A percentile compares a stretch with the other conserved stretches of the same genome.
Evolutionary conservation across 2,329 filamentous ascomycete genomes (phyloP).

Genomic region (Colletotrichum costaricense): DNA sequence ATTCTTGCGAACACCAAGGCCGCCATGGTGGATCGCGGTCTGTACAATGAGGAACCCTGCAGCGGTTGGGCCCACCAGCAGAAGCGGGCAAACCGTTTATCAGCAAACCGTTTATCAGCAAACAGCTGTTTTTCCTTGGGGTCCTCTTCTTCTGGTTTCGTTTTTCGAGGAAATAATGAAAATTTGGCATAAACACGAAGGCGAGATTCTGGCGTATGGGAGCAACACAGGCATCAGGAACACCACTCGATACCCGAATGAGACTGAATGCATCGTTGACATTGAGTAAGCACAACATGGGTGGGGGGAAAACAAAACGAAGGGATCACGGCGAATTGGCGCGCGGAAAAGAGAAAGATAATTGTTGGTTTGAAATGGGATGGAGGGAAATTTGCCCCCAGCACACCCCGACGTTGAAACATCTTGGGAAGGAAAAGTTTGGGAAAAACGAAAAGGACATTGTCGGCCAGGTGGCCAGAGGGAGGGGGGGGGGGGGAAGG

Average conservation of each 20-base stretch:
- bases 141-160: neutral
- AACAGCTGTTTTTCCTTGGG: neutral
- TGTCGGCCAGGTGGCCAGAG: neutral
- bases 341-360: slow-evolving; percentile 20
- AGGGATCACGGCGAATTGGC: slow-evolving; percentile 27
- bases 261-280: slow-evolving; percentile 5
- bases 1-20: slow-evolving; percentile 20
- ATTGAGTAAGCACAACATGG: neutral
- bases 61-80: neutral
- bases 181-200: slow-evolving; percentile 14
- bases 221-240: neutral
- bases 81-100: neutral
- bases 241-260: slow-evolving; percentile 15
- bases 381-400: neutral
- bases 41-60: neutral
- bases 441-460: neutral
- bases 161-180: slow-evolving; percentile 2
- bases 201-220: slow-evolving; percentile 15
- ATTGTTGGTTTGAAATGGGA: slow-evolving; percentile 12
- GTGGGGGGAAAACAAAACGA: neutral
- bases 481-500: neutral
- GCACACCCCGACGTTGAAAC: slow-evolving; percentile 1
- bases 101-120: neutral
- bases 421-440: slow-evolving; percentile 32
- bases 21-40: neutral